Evolutionary conservation across 495 filamentous ascomycete genomes (phyloP).

Genomic region (Aspergillus asperescens): DNA sequence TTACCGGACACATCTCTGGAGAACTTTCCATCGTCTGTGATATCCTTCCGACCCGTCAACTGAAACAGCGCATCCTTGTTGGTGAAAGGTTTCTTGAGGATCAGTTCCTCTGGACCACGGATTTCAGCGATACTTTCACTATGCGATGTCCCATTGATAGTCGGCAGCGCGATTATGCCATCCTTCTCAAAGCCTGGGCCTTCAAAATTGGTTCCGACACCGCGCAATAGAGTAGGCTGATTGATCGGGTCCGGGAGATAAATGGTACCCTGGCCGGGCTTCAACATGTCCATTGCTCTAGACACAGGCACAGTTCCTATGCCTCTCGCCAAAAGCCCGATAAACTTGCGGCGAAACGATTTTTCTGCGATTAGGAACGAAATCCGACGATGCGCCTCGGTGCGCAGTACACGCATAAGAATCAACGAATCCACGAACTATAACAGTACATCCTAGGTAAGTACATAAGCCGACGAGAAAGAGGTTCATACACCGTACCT

Average conservation of each 20-base stretch:
- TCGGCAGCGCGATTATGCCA: slow-evolving; percentile 81
- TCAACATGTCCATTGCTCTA: slow-evolving; percentile 81
- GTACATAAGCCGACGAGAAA: not conserved
- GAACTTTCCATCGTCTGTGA: slow-evolving; percentile 52
- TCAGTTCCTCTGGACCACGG: slow-evolving; percentile 70
- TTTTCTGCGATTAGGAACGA: slow-evolving; percentile 92
- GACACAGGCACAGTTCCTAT: slow-evolving; percentile 86
- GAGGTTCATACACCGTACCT: slow-evolving; percentile 49
- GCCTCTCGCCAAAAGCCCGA: slow-evolving; percentile 71
- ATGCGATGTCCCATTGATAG: slow-evolving; percentile 68
- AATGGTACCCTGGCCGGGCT: slow-evolving; percentile 70
- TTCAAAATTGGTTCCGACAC: slow-evolving; percentile 81
- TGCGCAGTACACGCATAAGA: slow-evolving; percentile 80
- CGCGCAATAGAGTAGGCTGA: slow-evolving; percentile 78
- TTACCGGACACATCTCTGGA: slow-evolving; percentile 45
- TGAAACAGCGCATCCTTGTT: slow-evolving; percentile 63
- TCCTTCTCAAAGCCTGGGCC: slow-evolving; percentile 64
- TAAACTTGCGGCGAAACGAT: slow-evolving; percentile 80
- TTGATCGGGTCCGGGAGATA: slow-evolving; percentile 87
- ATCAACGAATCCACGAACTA: slow-evolving; percentile 95
- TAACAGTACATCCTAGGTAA: not conserved
- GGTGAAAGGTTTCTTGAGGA: slow-evolving; percentile 82
- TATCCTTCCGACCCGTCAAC: slow-evolving; percentile 68
- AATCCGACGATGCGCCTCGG: slow-evolving; percentile 80
- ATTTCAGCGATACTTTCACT: slow-evolving; percentile 79